Evolutionary conservation across 345 rosid species (phyloP).

Genomic region (Salix exigua): DNA sequence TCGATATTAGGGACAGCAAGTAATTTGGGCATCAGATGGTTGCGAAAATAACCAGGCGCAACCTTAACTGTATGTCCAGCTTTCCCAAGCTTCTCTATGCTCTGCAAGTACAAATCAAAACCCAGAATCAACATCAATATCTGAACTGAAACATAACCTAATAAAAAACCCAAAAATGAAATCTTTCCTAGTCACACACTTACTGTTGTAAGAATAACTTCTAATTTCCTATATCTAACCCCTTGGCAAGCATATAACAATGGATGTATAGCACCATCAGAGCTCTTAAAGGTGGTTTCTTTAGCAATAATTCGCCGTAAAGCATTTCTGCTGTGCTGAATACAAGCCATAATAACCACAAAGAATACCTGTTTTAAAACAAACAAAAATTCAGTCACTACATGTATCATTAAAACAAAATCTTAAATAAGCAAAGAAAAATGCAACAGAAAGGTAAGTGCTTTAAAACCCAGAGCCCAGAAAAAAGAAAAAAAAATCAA

Average conservation of each 20-base stretch:
- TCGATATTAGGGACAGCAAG: constrained; percentile 92
- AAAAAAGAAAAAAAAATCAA: too few species aligned
- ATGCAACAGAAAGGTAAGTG: neutral
- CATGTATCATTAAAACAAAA: neutral
- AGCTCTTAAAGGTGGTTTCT: constrained; percentile 19
- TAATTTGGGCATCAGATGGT: constrained; percentile 90
- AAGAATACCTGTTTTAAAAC: neutral
- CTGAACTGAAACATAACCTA: neutral
- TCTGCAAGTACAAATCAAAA: constrained; percentile 29
- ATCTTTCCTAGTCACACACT: constrained; percentile 5
- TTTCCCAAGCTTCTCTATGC: constrained; percentile 89
- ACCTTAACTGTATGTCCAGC: constrained; percentile 91
- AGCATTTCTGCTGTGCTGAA: constrained; percentile 41
- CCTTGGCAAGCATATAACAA: constrained; percentile 73
- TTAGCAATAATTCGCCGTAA: constrained; percentile 33
- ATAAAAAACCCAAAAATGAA: neutral
- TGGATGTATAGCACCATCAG: constrained; percentile 48
- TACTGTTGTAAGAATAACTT: constrained; percentile 90
- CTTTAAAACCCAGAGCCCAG: too few species aligned
- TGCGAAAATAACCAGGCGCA: constrained; percentile 89
- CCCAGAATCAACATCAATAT: neutral
- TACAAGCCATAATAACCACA: constrained; percentile 31
- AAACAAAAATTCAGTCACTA: neutral
- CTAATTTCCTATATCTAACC: constrained; percentile 68
- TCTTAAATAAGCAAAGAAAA: neutral